Conservation (phyloP, 176 grass and related monocot species). For the Pontederia paniculata region DNA sequence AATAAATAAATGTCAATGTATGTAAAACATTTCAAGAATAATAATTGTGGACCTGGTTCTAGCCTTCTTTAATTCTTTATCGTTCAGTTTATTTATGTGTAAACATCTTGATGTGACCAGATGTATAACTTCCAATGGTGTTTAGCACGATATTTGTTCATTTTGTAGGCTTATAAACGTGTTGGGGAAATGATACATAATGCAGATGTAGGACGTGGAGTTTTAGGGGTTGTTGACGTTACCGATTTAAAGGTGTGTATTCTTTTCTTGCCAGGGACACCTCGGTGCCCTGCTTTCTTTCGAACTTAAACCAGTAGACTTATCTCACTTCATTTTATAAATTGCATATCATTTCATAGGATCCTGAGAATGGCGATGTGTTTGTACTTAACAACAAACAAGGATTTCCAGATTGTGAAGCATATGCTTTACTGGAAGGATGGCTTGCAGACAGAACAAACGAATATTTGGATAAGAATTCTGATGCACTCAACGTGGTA, state of each 20-base stretch:
- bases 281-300: background rate
- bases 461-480: conserved; percentile 62
- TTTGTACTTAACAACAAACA: conserved; percentile 86
- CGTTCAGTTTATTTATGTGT: too few species aligned
- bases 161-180: conserved; percentile 63
- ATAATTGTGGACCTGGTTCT: too few species aligned
- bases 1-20: too few species aligned
- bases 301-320: background rate
- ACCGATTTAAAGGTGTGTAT: conserved; percentile 59
- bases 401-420: conserved; percentile 86
- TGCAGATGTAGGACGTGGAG: conserved; percentile 51
- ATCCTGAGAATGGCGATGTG: conserved; percentile 57
- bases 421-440: conserved; percentile 67
- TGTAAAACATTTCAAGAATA: too few species aligned
- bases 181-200: conserved; percentile 59
- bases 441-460: conserved; percentile 53
- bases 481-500: conserved; percentile 64
- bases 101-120: too few species aligned
- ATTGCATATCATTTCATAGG: conserved; percentile 20
- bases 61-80: too few species aligned
- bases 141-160: background rate
- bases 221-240: conserved; percentile 70
- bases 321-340: too few species aligned
- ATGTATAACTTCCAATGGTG: background rate
- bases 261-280: conserved; percentile 4